These are phyloP conservation scores for Leptographium radiaticola DNA, from an alignment of 2,329 filamentous ascomycete genomes.

Conservation along the genomic window DNA sequence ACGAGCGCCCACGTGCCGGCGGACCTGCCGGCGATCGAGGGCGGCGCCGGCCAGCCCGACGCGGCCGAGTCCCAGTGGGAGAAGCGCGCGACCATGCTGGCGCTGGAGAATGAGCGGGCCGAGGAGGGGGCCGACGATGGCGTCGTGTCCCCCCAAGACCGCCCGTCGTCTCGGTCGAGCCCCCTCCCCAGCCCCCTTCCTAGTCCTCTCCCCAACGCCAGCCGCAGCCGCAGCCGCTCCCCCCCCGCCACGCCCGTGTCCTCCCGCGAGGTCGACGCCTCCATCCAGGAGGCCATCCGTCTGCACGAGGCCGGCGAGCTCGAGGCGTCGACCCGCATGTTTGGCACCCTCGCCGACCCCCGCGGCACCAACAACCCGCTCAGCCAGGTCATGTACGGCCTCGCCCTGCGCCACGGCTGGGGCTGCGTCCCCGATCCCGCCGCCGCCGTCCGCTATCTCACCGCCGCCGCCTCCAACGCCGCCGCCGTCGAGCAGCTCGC, in stretches of 20 bases:
- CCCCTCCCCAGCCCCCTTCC: background rate
- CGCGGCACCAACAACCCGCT: slow-evolving; percentile 80
- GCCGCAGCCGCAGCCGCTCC: slow-evolving; percentile 8
- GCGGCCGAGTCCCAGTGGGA: slow-evolving; percentile 69
- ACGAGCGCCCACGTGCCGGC: slow-evolving; percentile 64
- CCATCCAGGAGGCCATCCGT: slow-evolving; percentile 91
- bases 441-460: slow-evolving; percentile 71
- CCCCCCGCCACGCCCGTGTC: slow-evolving; percentile 23
- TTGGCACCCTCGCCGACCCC: slow-evolving; percentile 71
- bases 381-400: slow-evolving; percentile 89
- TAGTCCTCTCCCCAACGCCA: background rate
- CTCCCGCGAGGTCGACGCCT: slow-evolving; percentile 43
- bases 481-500: slow-evolving; percentile 78
- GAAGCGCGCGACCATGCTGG: slow-evolving; percentile 80
- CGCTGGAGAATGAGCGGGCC: slow-evolving; percentile 39
- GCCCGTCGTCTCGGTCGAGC: no score
- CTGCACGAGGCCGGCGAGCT: slow-evolving; percentile 79
- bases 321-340: slow-evolving; percentile 68
- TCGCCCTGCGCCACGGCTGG: slow-evolving; percentile 88
- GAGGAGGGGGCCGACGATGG: background rate
- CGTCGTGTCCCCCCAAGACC: background rate
- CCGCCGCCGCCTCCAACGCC: slow-evolving; percentile 78
- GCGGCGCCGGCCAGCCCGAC: background rate
- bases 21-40: slow-evolving; percentile 63
- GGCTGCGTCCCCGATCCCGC: slow-evolving; percentile 62